These are phyloP conservation scores for Aspergillus fischeri DNA, from an alignment of 2,329 filamentous ascomycete species.

Conservation along the genomic window DNA sequence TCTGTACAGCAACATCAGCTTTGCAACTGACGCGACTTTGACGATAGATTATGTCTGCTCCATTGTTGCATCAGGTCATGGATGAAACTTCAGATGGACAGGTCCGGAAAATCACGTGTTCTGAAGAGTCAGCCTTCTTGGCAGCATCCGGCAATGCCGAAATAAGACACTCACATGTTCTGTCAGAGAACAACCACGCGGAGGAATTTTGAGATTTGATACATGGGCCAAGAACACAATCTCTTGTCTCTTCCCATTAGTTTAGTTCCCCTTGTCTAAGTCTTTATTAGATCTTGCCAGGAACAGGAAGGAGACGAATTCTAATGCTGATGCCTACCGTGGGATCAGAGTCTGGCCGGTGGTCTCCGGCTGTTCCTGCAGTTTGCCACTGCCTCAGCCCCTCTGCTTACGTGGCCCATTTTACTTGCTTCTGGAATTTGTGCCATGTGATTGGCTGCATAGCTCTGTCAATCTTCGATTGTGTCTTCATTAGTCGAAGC, in stretches of 20 bases:
- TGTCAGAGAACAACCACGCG: background rate
- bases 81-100: no score
- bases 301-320: background rate
- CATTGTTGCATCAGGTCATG: no score
- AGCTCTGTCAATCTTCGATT: no score
- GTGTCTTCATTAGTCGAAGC: constrained; percentile 18
- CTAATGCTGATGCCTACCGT: background rate
- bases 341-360: background rate
- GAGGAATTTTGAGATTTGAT: no score
- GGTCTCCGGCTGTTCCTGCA: constrained; percentile 1
- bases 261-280: no score
- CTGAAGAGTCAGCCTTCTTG: no score
- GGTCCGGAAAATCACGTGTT: background rate
- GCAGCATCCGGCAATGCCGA: background rate
- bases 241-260: no score
- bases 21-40: no score
- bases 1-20: no score
- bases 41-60: no score
- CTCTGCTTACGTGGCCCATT: constrained; percentile 16
- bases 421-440: background rate
- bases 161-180: background rate
- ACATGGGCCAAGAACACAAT: no score
- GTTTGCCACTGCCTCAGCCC: constrained; percentile 1
- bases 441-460: constrained; percentile 5
- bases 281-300: background rate